These are phyloP conservation scores for Volvox carteri DNA, from an alignment of 163 green algal genomes.

Conservation along the genomic window DNA sequence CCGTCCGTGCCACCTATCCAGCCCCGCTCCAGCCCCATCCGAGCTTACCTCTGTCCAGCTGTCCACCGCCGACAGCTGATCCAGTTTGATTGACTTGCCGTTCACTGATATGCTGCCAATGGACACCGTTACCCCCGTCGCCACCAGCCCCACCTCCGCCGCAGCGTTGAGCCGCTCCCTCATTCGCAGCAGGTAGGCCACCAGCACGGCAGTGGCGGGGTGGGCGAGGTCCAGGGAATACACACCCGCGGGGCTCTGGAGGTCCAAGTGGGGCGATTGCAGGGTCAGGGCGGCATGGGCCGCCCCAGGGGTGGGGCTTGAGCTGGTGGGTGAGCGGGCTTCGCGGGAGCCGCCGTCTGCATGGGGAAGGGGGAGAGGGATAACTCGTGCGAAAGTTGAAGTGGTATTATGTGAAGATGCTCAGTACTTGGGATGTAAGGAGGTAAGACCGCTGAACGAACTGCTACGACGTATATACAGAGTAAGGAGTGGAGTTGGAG, in stretches of 20 bases:
- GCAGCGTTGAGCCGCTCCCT: conserved; percentile 34
- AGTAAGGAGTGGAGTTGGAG: too few relatives aligned
- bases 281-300: conserved; percentile 8
- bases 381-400: too few relatives aligned
- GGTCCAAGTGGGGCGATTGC: conserved; percentile 40
- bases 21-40: not conserved
- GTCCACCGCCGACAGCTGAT: conserved; percentile 35
- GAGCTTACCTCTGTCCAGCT: conserved; percentile 32
- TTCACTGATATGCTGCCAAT: conserved; percentile 40
- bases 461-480: too few relatives aligned
- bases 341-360: not conserved
- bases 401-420: too few relatives aligned
- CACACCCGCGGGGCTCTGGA: conserved; percentile 47
- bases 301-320: too few relatives aligned
- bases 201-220: conserved; percentile 55
- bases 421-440: too few relatives aligned
- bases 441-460: too few relatives aligned
- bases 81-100: conserved; percentile 29
- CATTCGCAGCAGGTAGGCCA: conserved; percentile 53
- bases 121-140: conserved; percentile 17
- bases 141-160: conserved; percentile 23
- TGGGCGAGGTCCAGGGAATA: conserved; percentile 63
- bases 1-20: too few relatives aligned
- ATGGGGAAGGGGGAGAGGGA: not conserved
- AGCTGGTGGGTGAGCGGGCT: not conserved